Conservation (phyloP, 306 rosid genomes). For the Castanea mollissima region DNA sequence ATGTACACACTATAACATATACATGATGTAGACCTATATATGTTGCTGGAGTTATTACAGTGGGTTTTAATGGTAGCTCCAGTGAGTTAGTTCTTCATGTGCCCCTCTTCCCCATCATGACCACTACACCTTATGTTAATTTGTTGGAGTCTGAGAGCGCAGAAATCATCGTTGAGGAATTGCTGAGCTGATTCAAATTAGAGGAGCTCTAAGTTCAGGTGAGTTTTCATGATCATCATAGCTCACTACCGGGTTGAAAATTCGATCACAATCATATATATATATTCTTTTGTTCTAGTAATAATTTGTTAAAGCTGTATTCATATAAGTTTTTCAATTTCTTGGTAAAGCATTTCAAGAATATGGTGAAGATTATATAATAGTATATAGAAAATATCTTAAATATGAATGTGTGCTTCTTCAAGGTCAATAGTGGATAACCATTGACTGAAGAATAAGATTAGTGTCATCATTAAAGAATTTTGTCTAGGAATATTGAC, state of each 20-base stretch:
- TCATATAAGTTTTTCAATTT: background rate
- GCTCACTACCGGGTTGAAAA: background rate
- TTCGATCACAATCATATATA: background rate
- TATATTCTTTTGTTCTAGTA: background rate
- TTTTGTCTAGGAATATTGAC: background rate
- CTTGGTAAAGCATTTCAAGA: background rate
- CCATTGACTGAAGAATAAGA: constrained; percentile 14
- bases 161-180: background rate
- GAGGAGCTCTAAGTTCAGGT: constrained; percentile 5
- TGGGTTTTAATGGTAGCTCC: background rate
- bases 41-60: background rate
- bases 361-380: constrained; percentile 18
- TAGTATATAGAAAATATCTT: background rate
- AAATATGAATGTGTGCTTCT: background rate
- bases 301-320: background rate
- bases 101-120: constrained; percentile 99
- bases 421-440: constrained; percentile 18
- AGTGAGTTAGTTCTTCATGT: constrained; percentile 89
- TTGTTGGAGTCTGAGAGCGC: constrained; percentile 26
- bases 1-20: background rate
- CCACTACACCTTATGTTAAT: constrained; percentile 49
- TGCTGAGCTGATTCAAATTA: constrained; percentile 7
- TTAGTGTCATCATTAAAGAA: constrained; percentile 34
- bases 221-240: background rate
- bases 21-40: background rate